Conservation (phyloP, 768 basidiomycete species). For the Tricholoma terreum region DNA sequence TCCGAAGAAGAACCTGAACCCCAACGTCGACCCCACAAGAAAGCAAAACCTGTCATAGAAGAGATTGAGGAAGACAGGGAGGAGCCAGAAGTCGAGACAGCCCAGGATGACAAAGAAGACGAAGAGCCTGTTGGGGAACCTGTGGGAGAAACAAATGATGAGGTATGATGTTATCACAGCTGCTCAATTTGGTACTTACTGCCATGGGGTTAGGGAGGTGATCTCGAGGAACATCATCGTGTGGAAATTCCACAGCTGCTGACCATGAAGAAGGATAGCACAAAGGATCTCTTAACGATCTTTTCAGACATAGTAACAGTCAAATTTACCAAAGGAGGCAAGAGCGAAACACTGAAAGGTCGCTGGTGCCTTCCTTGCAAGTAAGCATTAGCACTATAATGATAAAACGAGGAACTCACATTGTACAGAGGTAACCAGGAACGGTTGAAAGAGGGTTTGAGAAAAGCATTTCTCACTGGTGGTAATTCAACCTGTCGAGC, state of each 20-base stretch:
- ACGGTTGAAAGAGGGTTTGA: neutral
- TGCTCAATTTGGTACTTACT: neutral
- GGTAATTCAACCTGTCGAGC: neutral
- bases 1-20: too few relatives aligned
- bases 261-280: neutral
- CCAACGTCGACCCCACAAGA: too few relatives aligned
- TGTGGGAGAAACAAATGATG: neutral
- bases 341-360: neutral
- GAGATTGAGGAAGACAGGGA: too few relatives aligned
- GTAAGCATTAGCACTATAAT: neutral
- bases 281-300: neutral
- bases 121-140: neutral
- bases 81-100: too few relatives aligned
- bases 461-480: neutral
- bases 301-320: constrained; percentile 7
- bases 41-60: too few relatives aligned
- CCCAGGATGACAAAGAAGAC: neutral
- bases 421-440: neutral
- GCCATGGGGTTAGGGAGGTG: neutral
- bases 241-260: neutral
- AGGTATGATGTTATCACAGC: neutral
- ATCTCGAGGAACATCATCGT: neutral
- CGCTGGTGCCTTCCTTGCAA: constrained; percentile 1
- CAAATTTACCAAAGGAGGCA: constrained; percentile 10
- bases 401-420: neutral